phyloP scores from a whole-genome alignment of 2,329 filamentous ascomycete genomes.

The Atkinsonella hypoxylon region DNA sequence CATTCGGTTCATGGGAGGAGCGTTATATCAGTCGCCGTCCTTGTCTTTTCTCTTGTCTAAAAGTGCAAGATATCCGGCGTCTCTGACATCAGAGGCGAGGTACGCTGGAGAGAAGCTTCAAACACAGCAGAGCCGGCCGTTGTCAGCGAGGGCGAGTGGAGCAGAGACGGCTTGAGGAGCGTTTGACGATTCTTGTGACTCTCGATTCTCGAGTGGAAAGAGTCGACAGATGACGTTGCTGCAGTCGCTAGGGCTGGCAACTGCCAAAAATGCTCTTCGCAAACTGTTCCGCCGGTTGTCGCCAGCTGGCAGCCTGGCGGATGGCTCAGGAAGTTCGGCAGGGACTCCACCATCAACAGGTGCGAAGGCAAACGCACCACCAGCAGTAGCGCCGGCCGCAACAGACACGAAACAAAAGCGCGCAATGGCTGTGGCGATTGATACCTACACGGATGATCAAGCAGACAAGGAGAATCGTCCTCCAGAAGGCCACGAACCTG shows the following conservation, averaged over 20 bases:
- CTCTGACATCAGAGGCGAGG: background rate
- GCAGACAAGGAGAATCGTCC: constrained; percentile 21
- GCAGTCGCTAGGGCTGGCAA: constrained; percentile 19
- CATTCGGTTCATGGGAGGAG: background rate
- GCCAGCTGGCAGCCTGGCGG: constrained; percentile 12
- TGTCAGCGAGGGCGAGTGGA: background rate
- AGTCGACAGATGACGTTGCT: constrained; percentile 14
- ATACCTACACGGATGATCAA: background rate
- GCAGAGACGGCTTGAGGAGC: background rate
- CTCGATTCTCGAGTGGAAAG: background rate
- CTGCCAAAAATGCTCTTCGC: constrained; percentile 20
- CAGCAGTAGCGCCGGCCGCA: constrained; percentile 5
- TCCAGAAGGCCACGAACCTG: constrained; percentile 4
- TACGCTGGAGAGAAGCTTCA: too few species aligned
- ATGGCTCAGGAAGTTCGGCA: background rate
- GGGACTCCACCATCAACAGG: constrained; percentile 4
- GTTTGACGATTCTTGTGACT: background rate
- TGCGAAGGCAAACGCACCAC: constrained; percentile 1
- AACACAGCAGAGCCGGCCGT: background rate
- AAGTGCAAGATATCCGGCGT: background rate
- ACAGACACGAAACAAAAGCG: background rate
- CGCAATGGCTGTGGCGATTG: constrained; percentile 8
- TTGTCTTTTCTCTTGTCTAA: background rate
- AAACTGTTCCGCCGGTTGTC: constrained; percentile 18
- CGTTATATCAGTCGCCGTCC: background rate